These are phyloP conservation scores for Biscogniauxia mediterranea DNA, from an alignment of 2,329 filamentous ascomycete species.

Conservation along the genomic window DNA sequence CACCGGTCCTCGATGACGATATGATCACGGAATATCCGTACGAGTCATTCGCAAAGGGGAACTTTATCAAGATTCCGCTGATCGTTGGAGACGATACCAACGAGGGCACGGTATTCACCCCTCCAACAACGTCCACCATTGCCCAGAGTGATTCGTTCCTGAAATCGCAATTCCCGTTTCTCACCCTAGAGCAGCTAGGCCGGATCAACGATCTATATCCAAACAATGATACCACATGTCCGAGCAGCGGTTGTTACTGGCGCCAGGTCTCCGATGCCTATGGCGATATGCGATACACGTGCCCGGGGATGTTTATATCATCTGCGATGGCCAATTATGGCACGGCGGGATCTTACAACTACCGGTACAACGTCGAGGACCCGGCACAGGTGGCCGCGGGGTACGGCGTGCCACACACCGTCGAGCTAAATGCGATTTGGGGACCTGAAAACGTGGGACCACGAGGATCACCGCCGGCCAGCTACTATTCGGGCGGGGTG, in stretches of 20 bases:
- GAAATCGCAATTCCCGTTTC: conserved; percentile 54
- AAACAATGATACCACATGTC: conserved; percentile 45
- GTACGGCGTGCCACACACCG: conserved; percentile 64
- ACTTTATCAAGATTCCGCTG: conserved; percentile 52
- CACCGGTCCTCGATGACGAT: conserved; percentile 54
- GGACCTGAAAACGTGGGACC: conserved; percentile 56
- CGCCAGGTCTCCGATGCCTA: conserved; percentile 57
- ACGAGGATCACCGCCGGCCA: conserved; percentile 42
- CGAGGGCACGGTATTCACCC: conserved; percentile 63
- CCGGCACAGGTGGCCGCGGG: conserved; percentile 50
- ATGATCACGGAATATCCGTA: conserved; percentile 52
- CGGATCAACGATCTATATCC: conserved; percentile 57
- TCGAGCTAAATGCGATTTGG: conserved; percentile 66
- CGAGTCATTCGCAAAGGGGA: conserved; percentile 44
- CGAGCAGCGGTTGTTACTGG: conserved; percentile 54
- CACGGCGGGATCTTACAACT: conserved; percentile 57
- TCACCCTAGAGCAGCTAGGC: conserved; percentile 49
- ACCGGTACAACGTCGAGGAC: conserved; percentile 68
- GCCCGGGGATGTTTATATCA: conserved; percentile 58
- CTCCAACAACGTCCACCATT: conserved; percentile 44
- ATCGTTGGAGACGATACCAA: conserved; percentile 60
- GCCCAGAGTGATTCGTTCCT: conserved; percentile 54
- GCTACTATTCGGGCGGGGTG: conserved; percentile 49
- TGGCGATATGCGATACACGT: conserved; percentile 65
- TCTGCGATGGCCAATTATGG: conserved; percentile 35